Conservation (phyloP, 768 basidiomycete species). For the Tricholoma sp. region DNA sequence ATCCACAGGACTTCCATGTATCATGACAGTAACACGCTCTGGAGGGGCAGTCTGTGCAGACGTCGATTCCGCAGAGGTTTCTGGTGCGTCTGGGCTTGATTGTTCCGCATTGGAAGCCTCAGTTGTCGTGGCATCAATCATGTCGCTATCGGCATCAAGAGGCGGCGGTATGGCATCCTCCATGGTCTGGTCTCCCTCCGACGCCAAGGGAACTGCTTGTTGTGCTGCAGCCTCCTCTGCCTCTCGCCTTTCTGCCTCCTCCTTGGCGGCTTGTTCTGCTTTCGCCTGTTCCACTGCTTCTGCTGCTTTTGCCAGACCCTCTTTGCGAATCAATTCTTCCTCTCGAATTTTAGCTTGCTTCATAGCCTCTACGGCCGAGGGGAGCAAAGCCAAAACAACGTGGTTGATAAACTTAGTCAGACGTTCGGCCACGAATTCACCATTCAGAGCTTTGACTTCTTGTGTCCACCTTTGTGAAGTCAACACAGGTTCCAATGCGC, state of each 20-base stretch:
- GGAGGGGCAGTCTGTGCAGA: slow-evolving; percentile 22
- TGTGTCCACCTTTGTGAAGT: slow-evolving; percentile 88
- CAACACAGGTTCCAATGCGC: slow-evolving; percentile 72
- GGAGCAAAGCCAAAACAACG: slow-evolving; percentile 68
- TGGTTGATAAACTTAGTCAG: slow-evolving; percentile 66
- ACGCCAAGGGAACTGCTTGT: slow-evolving; percentile 6
- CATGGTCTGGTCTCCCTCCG: slow-evolving; percentile 27
- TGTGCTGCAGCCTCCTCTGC: slow-evolving; percentile 8
- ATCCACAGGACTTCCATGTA: slow-evolving; percentile 90
- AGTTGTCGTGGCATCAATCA: slow-evolving; percentile 37
- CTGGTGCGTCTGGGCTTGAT: slow-evolving; percentile 15
- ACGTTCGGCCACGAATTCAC: slow-evolving; percentile 66
- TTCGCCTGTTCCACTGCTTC: slow-evolving; percentile 29
- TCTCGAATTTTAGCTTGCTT: slow-evolving; percentile 53
- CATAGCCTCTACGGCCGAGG: slow-evolving; percentile 67
- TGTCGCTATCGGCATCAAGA: slow-evolving; percentile 43
- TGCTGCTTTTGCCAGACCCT: slow-evolving; percentile 34
- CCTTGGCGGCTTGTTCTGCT: slow-evolving; percentile 28
- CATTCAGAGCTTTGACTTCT: slow-evolving; percentile 78
- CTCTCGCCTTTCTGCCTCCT: slow-evolving; percentile 18
- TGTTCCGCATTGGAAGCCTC: slow-evolving; percentile 1
- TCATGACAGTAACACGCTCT: slow-evolving; percentile 79
- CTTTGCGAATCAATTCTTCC: slow-evolving; percentile 37
- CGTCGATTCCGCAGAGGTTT: slow-evolving; percentile 16
- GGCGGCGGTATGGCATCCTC: slow-evolving; percentile 21